A percentile compares a stretch with the other conserved stretches of the same genome.
These are phyloP conservation scores for Aristolochia fimbriata DNA, from an alignment of 164 flowering plant species.

Conservation along the genomic window DNA sequence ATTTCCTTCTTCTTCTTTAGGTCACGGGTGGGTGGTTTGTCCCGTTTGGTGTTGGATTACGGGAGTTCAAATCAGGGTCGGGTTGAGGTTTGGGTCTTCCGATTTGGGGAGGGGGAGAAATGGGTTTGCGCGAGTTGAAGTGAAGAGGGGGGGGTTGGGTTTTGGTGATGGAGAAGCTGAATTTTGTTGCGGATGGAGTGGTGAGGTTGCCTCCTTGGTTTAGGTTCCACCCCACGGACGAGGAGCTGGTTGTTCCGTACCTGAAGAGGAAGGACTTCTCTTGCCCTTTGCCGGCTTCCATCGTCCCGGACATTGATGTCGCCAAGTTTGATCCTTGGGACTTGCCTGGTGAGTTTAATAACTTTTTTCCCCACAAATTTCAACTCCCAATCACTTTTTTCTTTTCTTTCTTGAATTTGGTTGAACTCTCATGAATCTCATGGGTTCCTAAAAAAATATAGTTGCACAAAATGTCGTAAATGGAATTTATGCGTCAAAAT, in stretches of 20 bases:
- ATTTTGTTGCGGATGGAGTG: conserved; percentile 40
- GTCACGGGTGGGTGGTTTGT: no score
- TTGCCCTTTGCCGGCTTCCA: conserved; percentile 57
- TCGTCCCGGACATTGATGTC: conserved; percentile 57
- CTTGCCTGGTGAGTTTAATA: conserved; percentile 49
- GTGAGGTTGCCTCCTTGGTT: conserved; percentile 72
- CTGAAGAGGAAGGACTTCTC: conserved; percentile 45
- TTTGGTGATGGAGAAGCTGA: conserved; percentile 31
- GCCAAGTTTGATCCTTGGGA: conserved; percentile 67
- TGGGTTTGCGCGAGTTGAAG: background rate
- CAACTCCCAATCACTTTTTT: background rate
- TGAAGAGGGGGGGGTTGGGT: background rate
- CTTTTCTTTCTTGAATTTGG: background rate
- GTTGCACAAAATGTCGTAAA: no score
- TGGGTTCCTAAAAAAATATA: no score
- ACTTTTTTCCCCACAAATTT: background rate
- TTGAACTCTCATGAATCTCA: no score
- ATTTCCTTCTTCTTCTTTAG: no score
- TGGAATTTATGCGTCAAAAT: no score
- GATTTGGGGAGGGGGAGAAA: background rate
- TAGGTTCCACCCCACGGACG: conserved; percentile 79
- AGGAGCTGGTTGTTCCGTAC: conserved; percentile 68
- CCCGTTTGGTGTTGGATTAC: no score
- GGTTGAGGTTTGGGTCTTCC: no score
- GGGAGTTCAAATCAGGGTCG: no score